Percentiles rank a stretch among this genome's conserved stretches.
Conservation (phyloP, 1,139 yeast species). For the Lipomyces yarrowii region DNA sequence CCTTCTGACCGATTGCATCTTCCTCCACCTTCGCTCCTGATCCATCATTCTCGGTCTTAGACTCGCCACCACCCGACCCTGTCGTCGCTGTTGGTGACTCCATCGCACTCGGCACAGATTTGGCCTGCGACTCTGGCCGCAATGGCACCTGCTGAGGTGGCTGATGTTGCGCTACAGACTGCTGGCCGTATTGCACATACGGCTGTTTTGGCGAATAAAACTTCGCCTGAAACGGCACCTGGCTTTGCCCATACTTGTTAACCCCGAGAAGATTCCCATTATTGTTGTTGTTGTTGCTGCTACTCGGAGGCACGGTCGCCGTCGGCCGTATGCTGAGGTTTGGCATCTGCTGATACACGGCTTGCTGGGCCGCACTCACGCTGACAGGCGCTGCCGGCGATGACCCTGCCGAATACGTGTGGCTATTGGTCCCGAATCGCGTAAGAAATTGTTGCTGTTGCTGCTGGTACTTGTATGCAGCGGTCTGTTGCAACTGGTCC, state of each 20-base stretch:
- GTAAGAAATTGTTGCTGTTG: slow-evolving; percentile 3
- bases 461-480: neutral
- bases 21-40: neutral
- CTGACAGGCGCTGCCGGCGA: neutral
- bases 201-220: neutral
- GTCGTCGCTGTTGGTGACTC: neutral
- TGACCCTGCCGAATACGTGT: neutral
- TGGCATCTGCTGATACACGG: slow-evolving; percentile 12
- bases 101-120: neutral
- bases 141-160: neutral
- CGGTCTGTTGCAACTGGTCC: neutral
- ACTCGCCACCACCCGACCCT: neutral
- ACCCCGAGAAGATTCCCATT: neutral
- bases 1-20: neutral
- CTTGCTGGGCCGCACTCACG: neutral
- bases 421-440: neutral
- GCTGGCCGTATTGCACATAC: neutral
- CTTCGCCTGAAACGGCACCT: neutral
- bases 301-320: neutral
- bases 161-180: neutral
- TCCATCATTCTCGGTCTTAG: neutral
- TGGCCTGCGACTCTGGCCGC: neutral
- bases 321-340: slow-evolving; percentile 5
- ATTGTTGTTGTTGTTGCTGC: neutral
- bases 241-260: neutral